These are phyloP conservation scores for Colletotrichum caudatum DNA, from an alignment of 2,329 filamentous ascomycete species.

Conservation along the genomic window DNA sequence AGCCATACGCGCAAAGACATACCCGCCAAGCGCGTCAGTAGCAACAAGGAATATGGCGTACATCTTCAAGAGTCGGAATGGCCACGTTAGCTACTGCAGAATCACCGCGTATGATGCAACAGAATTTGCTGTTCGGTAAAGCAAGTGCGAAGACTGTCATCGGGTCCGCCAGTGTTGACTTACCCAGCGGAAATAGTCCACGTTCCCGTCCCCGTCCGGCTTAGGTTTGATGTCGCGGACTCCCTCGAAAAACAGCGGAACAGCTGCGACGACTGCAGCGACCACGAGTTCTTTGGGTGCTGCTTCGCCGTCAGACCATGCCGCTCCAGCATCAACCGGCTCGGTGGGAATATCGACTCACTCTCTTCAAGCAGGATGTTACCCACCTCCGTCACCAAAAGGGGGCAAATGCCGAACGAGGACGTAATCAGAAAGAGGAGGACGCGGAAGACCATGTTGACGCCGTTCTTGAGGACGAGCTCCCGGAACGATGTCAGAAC, in stretches of 20 bases:
- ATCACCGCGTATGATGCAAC: not conserved
- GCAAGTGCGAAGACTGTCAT: not conserved
- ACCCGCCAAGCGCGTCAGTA: not conserved
- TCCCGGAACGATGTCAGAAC: not conserved
- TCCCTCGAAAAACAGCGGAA: not conserved
- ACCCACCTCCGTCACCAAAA: not conserved
- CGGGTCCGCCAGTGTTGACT: not conserved
- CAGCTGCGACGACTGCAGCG: not conserved
- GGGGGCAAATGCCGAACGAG: not conserved
- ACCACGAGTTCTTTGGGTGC: not conserved
- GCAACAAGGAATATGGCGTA: not conserved
- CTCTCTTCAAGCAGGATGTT: not conserved
- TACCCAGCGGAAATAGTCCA: not conserved
- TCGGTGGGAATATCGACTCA: not conserved
- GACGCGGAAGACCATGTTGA: not conserved
- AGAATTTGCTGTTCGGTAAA: not conserved
- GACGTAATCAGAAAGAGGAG: not conserved
- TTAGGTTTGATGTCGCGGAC: not conserved
- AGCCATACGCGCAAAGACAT: not conserved
- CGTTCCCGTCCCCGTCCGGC: not conserved
- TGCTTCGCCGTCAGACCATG: not conserved
- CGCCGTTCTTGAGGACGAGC: not conserved
- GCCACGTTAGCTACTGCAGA: not conserved
- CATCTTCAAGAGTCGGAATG: not conserved
- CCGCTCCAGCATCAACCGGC: not conserved